Base-by-base conservation (phyloP, 768 basidiomycete species). In the Macrocybe gigantea region DNA sequence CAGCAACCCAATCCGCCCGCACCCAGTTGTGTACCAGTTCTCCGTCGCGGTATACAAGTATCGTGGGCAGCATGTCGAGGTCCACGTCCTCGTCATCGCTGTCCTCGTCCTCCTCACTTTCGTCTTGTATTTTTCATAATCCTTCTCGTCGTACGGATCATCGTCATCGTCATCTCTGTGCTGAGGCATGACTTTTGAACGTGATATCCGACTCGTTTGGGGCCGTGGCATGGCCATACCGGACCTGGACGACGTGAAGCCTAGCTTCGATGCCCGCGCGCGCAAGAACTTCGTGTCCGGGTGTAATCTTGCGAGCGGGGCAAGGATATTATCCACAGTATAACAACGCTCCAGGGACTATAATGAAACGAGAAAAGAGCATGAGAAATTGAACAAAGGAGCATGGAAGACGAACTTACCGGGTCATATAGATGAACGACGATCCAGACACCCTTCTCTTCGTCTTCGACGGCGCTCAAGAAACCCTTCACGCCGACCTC, bases 1-100 rank as follows among this genome's bases (percentile, higher is more conserved):
- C 82, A 0, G 84, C 86, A 61, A 88, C 88, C 89, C 88, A 91
- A 61, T 92, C 88, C 4, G 91, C 88, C 22, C 89, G 74, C 7
- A 92, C 85, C 89, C 89, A 92, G 42, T 87, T 88, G 56, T 88
- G 78, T n/a, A 89, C 79, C n/a, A 92, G 77, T 51, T 88, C 80
- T 12, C 89, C 88, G 49, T 78, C 81, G 12, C 81, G 83, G 56
- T 91, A 91, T 4, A 87, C 85, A 9, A 89, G 73, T 59, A 89
- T 62, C 1, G 88, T 89, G 0, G 88, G 88, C 29, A 90, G 71
- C 73, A 90, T 79, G 60, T 90, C 88, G 4, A 82, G 75, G 56
- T 90, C 88, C 37, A 89, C 81, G 5, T 87, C 83, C 9, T 73
- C 72, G 37, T 69, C 67, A 7, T 64, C 64, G 4, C 72, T 75